Evolutionary conservation across 176 grass and related monocot genomes (phyloP), one percentile per base, ranked within the genome.

Genomic region (Oryza glaberrima): DNA sequence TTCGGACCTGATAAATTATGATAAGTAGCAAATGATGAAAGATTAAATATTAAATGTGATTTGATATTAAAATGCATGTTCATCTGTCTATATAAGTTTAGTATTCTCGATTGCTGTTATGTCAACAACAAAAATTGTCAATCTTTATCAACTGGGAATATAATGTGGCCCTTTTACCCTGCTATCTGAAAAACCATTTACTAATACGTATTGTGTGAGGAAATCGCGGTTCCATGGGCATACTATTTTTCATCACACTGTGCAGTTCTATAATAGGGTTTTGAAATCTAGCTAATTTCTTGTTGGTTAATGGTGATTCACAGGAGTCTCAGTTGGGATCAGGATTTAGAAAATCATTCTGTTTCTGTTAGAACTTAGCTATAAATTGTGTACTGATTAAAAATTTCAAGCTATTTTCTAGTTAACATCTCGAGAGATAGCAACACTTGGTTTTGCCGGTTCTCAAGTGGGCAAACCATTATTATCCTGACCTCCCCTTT

Each of bases 11-110:
- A 25, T 75, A 41, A n/a, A 65, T 74, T 82, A 40, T 72, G 38
- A 81, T 36, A 77, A 28, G 65, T 70, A 23, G 15, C 23, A 73
- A 41, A 83, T 58, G 69, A 56, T 86, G 13, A 20, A 74, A 66
- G 14, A 41, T 43, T 76, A 38, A 67, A 70, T 41, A 34, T 19
- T 16, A 19, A 71, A 77, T 41, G 12, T 49, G 45, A 72, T 81
- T 28, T 67, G 13, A 12, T 36, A 66, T 81, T 74, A 14, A 74
- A 20, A 46, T 46, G 58, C 25, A 35, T 48, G 49, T 56, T 54
- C 0, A 41, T 76, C 10, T 30, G 11, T 77, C 14, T 77, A 54
- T 67, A 11, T 65, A 22, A 9, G 35, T 25, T 72, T 81, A 43
- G 67, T 12, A 46, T 58, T 81, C 23, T 76, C 23, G 1, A 28